Evolutionary conservation across 2,329 filamentous ascomycete species (phyloP).

Genomic region (Xylaria polymorpha): DNA sequence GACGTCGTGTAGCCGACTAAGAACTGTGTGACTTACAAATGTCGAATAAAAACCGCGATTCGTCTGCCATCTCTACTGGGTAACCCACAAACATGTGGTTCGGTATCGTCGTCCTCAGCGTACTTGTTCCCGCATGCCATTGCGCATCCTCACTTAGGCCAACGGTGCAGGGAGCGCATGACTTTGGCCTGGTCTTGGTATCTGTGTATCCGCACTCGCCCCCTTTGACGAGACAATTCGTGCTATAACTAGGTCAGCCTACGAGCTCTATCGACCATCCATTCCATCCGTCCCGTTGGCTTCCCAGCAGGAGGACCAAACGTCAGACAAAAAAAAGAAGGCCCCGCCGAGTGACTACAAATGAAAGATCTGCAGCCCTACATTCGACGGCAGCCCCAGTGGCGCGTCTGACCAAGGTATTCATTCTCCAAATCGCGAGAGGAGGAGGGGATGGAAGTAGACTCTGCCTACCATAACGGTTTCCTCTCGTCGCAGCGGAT

Average conservation of each 20-base stretch:
- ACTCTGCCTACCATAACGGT: conserved; percentile 44
- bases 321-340: conserved; percentile 12
- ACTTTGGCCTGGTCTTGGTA: conserved; percentile 34
- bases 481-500: conserved; percentile 46
- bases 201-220: conserved; percentile 43
- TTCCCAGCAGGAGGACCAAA: neutral
- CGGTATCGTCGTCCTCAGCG: conserved; percentile 34
- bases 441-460: conserved; percentile 27
- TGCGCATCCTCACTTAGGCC: conserved; percentile 28
- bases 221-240: conserved; percentile 45
- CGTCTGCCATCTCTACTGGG: conserved; percentile 40
- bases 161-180: conserved; percentile 31
- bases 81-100: conserved; percentile 40
- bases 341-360: conserved; percentile 31
- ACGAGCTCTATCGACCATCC: conserved; percentile 1
- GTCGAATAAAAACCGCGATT: conserved; percentile 41
- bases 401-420: conserved; percentile 20
- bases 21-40: conserved; percentile 38
- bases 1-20: neutral
- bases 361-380: conserved; percentile 37
- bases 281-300: neutral
- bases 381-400: conserved; percentile 27
- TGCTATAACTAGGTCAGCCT: conserved; percentile 38
- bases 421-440: conserved; percentile 24
- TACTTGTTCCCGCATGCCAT: conserved; percentile 37